phyloP scores from a whole-genome alignment of 176 grass and related monocot species.

The Themeda triandra region DNA sequence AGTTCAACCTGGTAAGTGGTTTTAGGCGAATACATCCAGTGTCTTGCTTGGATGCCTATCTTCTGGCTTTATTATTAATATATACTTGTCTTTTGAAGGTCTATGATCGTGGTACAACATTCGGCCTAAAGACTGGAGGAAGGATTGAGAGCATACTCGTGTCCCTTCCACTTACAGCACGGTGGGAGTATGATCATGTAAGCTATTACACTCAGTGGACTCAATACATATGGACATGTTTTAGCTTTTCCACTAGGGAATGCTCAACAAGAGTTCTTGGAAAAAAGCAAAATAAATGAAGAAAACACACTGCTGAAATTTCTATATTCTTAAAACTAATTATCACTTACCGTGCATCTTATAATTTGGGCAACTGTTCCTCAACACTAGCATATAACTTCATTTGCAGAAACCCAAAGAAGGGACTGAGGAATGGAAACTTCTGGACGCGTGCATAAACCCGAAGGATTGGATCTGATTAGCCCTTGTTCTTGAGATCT shows the following conservation, averaged over 20 bases:
- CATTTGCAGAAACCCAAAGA: conserved; percentile 68
- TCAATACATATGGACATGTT: background rate
- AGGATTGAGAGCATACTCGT: conserved; percentile 98
- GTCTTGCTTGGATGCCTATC: background rate
- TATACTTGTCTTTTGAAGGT: conserved; percentile 44
- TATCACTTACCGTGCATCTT: background rate
- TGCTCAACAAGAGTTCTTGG: background rate
- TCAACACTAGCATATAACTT: background rate
- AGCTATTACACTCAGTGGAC: background rate
- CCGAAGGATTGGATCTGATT: conserved; percentile 89
- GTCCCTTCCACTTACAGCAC: conserved; percentile 78
- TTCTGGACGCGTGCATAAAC: conserved; percentile 91
- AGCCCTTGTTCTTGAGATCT: background rate
- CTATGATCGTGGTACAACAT: conserved; percentile 95
- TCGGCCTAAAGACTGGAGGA: conserved; percentile 93
- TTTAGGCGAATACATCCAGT: background rate
- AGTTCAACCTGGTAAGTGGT: conserved; percentile 90
- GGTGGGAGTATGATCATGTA: conserved; percentile 98
- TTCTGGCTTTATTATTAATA: background rate
- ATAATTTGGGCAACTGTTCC: background rate
- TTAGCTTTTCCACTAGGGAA: background rate
- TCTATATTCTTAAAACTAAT: background rate
- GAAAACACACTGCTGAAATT: background rate
- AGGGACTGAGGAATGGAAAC: conserved; percentile 96
- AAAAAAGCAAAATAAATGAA: background rate